Evolutionary conservation across 2,329 filamentous ascomycete genomes (phyloP).

Genomic region (Penicillium fuscoglaucum): DNA sequence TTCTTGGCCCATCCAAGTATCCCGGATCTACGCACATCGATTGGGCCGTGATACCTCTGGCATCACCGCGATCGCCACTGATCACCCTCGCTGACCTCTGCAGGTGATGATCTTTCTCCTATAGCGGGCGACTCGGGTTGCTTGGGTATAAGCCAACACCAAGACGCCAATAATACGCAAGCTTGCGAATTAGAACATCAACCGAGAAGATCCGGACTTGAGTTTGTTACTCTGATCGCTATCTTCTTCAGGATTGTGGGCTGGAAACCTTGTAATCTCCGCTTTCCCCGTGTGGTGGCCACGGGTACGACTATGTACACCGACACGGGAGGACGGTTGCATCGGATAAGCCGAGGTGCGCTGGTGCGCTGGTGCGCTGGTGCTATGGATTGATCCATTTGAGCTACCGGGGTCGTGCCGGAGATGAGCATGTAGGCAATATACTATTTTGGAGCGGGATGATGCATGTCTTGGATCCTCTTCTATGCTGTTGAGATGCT

Average conservation of each 20-base stretch:
- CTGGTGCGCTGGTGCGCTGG: background rate
- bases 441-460: background rate
- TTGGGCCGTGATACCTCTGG: background rate
- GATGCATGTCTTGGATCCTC: background rate
- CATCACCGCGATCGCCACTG: background rate
- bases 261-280: background rate
- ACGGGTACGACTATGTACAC: background rate
- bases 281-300: background rate
- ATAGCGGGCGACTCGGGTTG: background rate
- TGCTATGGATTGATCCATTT: background rate
- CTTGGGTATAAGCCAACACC: background rate
- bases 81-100: background rate
- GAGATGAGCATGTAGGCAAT: slow-evolving; percentile 2
- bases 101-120: background rate
- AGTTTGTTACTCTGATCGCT: background rate
- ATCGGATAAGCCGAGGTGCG: background rate
- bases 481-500: background rate
- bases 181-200: background rate
- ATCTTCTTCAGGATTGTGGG: background rate
- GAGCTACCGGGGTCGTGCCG: background rate
- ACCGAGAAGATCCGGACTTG: background rate
- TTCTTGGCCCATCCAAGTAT: background rate
- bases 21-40: background rate
- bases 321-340: background rate
- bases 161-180: background rate